Evolutionary conservation across 148 eudicot genomes (phyloP).

Genomic region (Simmondsia chinensis): DNA sequence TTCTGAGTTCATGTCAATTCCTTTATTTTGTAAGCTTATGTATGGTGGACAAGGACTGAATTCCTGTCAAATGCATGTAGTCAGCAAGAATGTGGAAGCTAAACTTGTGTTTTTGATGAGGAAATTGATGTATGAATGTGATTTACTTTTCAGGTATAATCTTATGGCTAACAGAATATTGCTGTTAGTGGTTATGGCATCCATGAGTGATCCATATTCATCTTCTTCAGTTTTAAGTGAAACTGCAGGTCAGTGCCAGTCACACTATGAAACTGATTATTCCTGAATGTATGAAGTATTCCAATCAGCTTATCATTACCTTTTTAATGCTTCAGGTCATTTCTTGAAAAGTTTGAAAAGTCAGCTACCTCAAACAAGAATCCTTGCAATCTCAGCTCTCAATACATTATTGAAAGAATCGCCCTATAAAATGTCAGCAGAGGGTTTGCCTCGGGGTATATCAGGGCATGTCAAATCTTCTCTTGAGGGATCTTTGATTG

Average conservation of each 20-base stretch:
- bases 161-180: slow-evolving; percentile 97
- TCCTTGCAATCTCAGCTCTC: slow-evolving; percentile 95
- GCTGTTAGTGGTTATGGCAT: slow-evolving; percentile 84
- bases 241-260: slow-evolving; percentile 68
- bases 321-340: too few species aligned
- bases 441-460: slow-evolving; percentile 21
- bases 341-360: slow-evolving; percentile 86
- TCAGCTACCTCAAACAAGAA: slow-evolving; percentile 95
- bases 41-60: not conserved
- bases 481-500: slow-evolving; percentile 64
- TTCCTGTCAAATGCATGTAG: not conserved
- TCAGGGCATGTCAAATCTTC: slow-evolving; percentile 47
- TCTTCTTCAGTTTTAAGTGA: slow-evolving; percentile 58
- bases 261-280: not conserved
- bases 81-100: not conserved
- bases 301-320: too few species aligned
- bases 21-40: not conserved
- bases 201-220: slow-evolving; percentile 55
- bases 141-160: slow-evolving; percentile 61
- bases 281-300: not conserved
- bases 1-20: not conserved
- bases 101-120: slow-evolving; percentile 1
- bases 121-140: not conserved
- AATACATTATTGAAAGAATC: slow-evolving; percentile 88
- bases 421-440: slow-evolving; percentile 60